A percentile compares a stretch with the other conserved stretches of the same genome.
Evolutionary conservation across 2,329 filamentous ascomycete species (phyloP).

Genomic region (Fusarium ambrosium): DNA sequence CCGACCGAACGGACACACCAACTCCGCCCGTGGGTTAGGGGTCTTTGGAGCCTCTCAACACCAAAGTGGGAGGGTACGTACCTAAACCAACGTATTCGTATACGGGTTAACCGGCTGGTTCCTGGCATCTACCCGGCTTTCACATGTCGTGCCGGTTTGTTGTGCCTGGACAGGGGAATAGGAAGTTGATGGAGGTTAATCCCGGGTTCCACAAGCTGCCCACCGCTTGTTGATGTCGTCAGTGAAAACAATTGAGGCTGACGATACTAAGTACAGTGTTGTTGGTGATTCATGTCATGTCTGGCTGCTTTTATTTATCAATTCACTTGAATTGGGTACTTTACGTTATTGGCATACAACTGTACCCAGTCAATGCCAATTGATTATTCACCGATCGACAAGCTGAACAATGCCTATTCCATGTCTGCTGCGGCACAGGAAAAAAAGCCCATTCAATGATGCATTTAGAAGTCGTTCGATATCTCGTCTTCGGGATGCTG

Average conservation of each 20-base stretch:
- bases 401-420: not conserved
- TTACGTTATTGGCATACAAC: not conserved
- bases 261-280: not conserved
- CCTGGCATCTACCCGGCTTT: not conserved
- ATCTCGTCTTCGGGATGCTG: conserved; percentile 29
- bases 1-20: not conserved
- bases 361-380: not conserved
- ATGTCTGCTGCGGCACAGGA: conserved; percentile 3
- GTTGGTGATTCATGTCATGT: not conserved
- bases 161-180: not conserved
- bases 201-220: conserved; percentile 5
- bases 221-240: conserved; percentile 11
- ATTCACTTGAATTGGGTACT: not conserved
- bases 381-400: not conserved
- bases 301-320: not conserved
- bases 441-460: not conserved
- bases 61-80: not conserved
- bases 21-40: conserved; percentile 36
- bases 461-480: conserved; percentile 32
- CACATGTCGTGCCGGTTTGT: not conserved
- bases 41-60: conserved; percentile 8
- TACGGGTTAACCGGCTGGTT: not conserved
- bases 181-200: not conserved
- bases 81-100: conserved; percentile 7
- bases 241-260: not conserved